Percentiles rank a stretch among this genome's conserved stretches.
Conservation (phyloP, 805 yeast species). For the Teunomyces funiuensis region DNA sequence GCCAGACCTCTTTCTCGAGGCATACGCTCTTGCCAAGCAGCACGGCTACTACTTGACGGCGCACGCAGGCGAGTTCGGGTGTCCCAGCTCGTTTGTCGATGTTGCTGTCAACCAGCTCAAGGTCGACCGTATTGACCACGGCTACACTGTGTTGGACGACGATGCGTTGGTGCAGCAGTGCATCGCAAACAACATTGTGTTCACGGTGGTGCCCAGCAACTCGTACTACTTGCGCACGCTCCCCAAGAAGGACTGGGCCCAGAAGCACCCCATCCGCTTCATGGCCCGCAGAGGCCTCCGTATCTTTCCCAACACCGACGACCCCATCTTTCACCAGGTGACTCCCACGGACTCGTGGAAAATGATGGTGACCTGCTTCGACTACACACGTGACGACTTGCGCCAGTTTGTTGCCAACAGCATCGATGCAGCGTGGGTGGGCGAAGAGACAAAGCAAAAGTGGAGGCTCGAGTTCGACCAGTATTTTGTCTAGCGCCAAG, state of each 20-base stretch:
- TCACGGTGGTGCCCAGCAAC: conserved; percentile 31
- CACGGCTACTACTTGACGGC: background rate
- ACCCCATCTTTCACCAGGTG: background rate
- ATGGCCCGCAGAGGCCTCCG: background rate
- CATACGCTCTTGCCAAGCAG: conserved; percentile 13
- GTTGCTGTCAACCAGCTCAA: background rate
- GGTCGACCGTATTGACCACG: background rate
- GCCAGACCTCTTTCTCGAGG: conserved; percentile 24
- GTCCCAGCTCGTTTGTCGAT: background rate
- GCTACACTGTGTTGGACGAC: background rate
- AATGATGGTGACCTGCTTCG: background rate
- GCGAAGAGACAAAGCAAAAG: background rate
- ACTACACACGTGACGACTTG: background rate
- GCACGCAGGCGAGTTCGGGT: background rate
- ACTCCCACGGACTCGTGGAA: background rate
- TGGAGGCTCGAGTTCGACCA: background rate
- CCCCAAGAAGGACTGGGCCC: conserved; percentile 8
- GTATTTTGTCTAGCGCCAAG: background rate
- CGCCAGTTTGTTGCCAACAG: background rate
- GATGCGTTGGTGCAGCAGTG: conserved; percentile 16
- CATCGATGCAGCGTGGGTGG: background rate
- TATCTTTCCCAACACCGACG: background rate
- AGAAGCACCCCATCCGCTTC: background rate
- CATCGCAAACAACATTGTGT: conserved; percentile 14
- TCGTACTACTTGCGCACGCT: conserved; percentile 28